phyloP scores from a whole-genome alignment of 2,329 filamentous ascomycete species.

The Pseudocercospora macadamiae region DNA sequence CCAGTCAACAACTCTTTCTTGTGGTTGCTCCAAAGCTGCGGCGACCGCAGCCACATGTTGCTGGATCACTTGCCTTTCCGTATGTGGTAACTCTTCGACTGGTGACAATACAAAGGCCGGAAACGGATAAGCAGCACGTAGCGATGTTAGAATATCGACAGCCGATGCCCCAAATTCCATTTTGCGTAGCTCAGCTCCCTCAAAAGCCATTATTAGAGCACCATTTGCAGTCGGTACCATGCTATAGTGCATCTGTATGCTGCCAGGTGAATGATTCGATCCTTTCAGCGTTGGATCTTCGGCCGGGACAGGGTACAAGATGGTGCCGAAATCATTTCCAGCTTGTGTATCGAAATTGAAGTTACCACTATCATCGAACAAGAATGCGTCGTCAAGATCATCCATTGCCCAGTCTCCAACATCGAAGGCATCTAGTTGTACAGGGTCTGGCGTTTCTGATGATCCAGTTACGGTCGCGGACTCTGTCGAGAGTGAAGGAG shows the following conservation, averaged over 20 bases:
- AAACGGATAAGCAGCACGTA: conserved; percentile 6
- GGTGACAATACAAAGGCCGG: not conserved
- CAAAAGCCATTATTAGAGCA: conserved; percentile 18
- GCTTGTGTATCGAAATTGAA: not conserved
- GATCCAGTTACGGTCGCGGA: not conserved
- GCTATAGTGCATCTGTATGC: conserved; percentile 11
- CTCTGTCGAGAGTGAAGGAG: conserved; percentile 2
- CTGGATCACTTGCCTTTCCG: not conserved
- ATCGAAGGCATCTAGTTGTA: conserved; percentile 1
- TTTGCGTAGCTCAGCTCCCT: conserved; percentile 16
- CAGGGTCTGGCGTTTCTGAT: not conserved
- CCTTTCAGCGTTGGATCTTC: not conserved
- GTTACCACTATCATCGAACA: not conserved
- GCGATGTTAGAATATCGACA: conserved; percentile 11
- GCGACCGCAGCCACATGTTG: conserved; percentile 9
- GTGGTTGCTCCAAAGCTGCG: conserved; percentile 14
- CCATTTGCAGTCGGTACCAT: conserved; percentile 14
- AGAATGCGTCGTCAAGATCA: conserved; percentile 3
- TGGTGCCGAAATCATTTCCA: not conserved
- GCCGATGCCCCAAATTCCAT: conserved; percentile 12
- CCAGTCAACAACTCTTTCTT: not conserved
- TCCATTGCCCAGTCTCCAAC: conserved; percentile 12
- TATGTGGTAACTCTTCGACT: not conserved
- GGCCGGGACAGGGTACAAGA: not conserved
- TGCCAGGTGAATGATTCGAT: not conserved